Evolutionary conservation across 176 grass and related monocot genomes (phyloP).

Genomic region (Avena insularis): DNA sequence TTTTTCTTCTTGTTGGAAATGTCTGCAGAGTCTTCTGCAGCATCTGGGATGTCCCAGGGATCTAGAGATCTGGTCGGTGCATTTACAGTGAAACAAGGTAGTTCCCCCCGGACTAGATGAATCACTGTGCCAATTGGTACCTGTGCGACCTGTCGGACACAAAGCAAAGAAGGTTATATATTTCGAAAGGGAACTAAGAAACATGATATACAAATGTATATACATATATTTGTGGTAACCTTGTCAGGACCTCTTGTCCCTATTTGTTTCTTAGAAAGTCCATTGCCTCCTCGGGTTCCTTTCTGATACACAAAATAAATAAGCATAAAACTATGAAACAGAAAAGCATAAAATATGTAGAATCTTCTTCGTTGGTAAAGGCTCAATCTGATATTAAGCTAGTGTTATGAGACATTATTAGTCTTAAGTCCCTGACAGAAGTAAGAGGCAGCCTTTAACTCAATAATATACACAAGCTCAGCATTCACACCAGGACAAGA

Average conservation of each 20-base stretch:
- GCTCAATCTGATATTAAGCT: not conserved
- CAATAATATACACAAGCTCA: conserved; percentile 5
- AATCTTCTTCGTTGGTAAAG: not conserved
- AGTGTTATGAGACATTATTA: not conserved
- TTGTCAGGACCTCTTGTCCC: conserved; percentile 36
- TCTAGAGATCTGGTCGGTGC: conserved; percentile 42
- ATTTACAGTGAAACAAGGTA: conserved; percentile 52
- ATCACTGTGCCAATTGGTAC: conserved; percentile 93
- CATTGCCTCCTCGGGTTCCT: conserved; percentile 55
- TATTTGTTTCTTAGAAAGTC: conserved; percentile 37
- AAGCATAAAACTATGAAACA: not conserved
- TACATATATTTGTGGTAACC: conserved; percentile 9
- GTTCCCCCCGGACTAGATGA: conserved; percentile 78
- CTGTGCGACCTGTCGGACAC: conserved; percentile 59
- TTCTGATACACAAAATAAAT: conserved; percentile 56
- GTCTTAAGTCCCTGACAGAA: conserved; percentile 1
- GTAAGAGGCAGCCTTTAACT: not conserved
- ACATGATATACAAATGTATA: not conserved
- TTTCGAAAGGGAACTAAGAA: conserved; percentile 22
- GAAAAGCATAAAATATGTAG: conserved; percentile 24
- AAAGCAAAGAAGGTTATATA: conserved; percentile 10
- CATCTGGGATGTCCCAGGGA: conserved; percentile 70
- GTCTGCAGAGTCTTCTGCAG: conserved; percentile 25
- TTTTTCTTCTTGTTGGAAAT: conserved; percentile 20
- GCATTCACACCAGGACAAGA: not conserved